phyloP scores from a whole-genome alignment of 768 basidiomycete genomes.

The Hygrophoropsis aurantiaca region DNA sequence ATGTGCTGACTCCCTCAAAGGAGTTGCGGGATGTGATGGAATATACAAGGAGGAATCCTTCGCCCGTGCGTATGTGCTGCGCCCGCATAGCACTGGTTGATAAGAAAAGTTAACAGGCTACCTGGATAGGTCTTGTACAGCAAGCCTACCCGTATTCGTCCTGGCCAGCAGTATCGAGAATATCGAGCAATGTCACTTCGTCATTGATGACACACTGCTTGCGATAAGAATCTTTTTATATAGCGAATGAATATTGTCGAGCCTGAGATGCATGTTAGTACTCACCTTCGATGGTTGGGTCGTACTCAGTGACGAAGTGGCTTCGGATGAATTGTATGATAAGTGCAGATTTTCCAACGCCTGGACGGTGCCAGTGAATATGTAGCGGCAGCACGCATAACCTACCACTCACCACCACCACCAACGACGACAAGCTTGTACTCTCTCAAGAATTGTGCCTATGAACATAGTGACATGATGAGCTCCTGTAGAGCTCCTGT shows the following conservation, averaged over 20 bases:
- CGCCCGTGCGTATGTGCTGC: constrained; percentile 98
- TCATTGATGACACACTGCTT: constrained; percentile 98
- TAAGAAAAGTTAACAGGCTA: constrained; percentile 4
- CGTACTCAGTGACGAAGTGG: constrained; percentile 89
- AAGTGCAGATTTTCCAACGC: constrained; percentile 80
- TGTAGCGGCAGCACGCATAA: no score
- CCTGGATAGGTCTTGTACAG: constrained; percentile 5
- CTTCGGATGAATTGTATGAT: constrained; percentile 99
- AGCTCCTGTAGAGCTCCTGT: no score
- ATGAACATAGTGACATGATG: no score
- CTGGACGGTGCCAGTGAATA: no score
- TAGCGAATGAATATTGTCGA: not conserved
- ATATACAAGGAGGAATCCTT: constrained; percentile 97
- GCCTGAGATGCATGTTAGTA: constrained; percentile 5
- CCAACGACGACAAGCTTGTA: no score
- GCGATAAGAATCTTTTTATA: constrained; percentile 84
- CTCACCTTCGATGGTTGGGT: constrained; percentile 92
- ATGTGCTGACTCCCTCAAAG: constrained; percentile 94
- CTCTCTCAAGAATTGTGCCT: no score
- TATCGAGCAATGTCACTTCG: constrained; percentile 94
- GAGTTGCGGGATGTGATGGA: constrained; percentile 98
- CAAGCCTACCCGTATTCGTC: constrained; percentile 93
- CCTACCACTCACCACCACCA: no score
- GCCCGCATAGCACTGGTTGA: constrained; percentile 97
- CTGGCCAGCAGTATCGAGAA: constrained; percentile 96